Conservation (phyloP, 176 grass and related monocot species). For the Echinochloa phyllopogon region DNA sequence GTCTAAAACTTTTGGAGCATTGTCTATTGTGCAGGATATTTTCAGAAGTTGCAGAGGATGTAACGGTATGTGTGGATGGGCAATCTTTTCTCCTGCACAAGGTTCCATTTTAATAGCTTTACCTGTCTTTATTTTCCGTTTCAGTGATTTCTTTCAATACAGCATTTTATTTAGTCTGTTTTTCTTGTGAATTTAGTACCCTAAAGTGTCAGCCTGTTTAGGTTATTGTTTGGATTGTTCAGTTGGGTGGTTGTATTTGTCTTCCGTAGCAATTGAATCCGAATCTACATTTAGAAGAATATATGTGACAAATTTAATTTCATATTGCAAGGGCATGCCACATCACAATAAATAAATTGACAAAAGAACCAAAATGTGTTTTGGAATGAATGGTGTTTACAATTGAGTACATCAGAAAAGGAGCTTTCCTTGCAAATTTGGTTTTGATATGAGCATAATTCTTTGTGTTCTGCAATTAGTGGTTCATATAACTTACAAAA, state of each 20-base stretch:
- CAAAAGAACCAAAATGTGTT: background rate
- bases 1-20: background rate
- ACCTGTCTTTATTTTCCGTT: background rate
- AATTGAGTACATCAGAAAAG: background rate
- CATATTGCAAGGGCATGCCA: background rate
- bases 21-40: slow-evolving; percentile 79
- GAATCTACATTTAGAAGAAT: background rate
- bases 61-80: slow-evolving; percentile 71
- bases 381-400: background rate
- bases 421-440: background rate
- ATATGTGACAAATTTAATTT: background rate
- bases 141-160: background rate
- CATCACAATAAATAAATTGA: background rate
- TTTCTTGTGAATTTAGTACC: background rate
- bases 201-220: background rate
- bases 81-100: slow-evolving; percentile 95
- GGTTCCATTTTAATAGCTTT: slow-evolving; percentile 36
- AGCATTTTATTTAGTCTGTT: background rate
- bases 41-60: slow-evolving; percentile 90
- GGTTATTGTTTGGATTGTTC: background rate
- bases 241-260: slow-evolving; percentile 19
- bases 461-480: background rate
- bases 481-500: background rate
- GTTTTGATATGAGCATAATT: background rate
- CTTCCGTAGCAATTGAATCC: background rate